Evolutionary conservation across 2,329 filamentous ascomycete species (phyloP).

Genomic region (Eutypa lata): DNA sequence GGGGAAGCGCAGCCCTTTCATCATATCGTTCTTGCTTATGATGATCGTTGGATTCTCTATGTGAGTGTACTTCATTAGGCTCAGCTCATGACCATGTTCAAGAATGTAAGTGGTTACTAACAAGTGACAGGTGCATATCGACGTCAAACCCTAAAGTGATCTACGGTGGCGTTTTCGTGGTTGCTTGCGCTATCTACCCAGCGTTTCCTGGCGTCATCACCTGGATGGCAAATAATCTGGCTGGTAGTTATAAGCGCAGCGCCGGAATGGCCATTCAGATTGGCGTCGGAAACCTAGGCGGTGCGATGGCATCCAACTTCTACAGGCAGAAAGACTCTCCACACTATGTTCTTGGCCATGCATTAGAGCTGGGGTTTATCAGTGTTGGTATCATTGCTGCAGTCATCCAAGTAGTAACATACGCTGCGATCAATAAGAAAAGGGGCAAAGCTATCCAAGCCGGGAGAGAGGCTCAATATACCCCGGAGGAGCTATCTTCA

Average conservation of each 20-base stretch:
- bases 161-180: conserved; percentile 76
- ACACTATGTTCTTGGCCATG: conserved; percentile 48
- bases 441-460: conserved; percentile 44
- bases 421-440: conserved; percentile 57
- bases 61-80: conserved; percentile 23
- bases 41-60: conserved; percentile 58
- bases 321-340: conserved; percentile 54
- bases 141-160: conserved; percentile 55
- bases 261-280: conserved; percentile 65
- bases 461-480: conserved; percentile 38
- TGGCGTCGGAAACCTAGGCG: conserved; percentile 56
- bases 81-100: background rate
- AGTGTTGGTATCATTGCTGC: conserved; percentile 41
- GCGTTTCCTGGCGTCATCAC: conserved; percentile 74
- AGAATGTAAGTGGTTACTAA: conserved; percentile 14
- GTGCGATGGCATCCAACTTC: conserved; percentile 70
- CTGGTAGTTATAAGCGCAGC: conserved; percentile 62
- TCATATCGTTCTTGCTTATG: conserved; percentile 49
- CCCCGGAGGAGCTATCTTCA: conserved; percentile 50
- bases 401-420: conserved; percentile 44
- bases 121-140: conserved; percentile 50
- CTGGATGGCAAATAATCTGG: conserved; percentile 77
- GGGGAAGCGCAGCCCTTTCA: conserved; percentile 53
- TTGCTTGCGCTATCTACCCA: conserved; percentile 76
- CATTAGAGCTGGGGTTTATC: conserved; percentile 49